These are phyloP conservation scores for Westerdykella aurantiaca DNA, from an alignment of 2,329 filamentous ascomycete genomes.

Conservation along the genomic window DNA sequence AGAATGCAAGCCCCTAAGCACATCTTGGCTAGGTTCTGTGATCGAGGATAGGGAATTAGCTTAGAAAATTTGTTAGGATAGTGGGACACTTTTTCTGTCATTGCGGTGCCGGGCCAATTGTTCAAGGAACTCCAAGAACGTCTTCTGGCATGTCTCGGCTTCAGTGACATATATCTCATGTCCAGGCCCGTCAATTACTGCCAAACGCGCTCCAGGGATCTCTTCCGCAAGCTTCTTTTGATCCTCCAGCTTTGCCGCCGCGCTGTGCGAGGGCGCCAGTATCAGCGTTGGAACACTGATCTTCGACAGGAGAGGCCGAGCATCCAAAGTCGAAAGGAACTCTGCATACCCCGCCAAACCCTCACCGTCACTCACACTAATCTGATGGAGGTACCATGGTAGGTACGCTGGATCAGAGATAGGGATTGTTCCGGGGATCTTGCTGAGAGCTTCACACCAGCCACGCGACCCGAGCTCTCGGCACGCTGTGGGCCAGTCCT, in stretches of 20 bases:
- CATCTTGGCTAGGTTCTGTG: too few relatives aligned
- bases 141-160: conserved; percentile 21
- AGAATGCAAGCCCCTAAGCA: too few relatives aligned
- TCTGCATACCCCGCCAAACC: conserved; percentile 33
- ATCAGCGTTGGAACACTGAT: conserved; percentile 31
- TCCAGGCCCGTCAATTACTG: conserved; percentile 23
- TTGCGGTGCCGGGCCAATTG: background rate
- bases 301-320: conserved; percentile 20
- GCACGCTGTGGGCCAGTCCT: conserved; percentile 26
- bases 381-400: conserved; percentile 29
- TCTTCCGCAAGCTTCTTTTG: conserved; percentile 14
- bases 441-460: conserved; percentile 26
- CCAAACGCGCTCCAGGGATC: conserved; percentile 18
- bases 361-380: conserved; percentile 22
- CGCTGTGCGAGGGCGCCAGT: conserved; percentile 30
- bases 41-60: too few relatives aligned
- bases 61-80: too few relatives aligned
- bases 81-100: background rate
- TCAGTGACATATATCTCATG: conserved; percentile 36
- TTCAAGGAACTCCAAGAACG: conserved; percentile 36
- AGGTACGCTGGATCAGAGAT: conserved; percentile 23
- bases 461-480: conserved; percentile 27
- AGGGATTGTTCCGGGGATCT: conserved; percentile 27
- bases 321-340: conserved; percentile 29
- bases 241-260: conserved; percentile 26